These are phyloP conservation scores for Jackrogersella multiformis DNA, from an alignment of 495 filamentous ascomycete species.

Conservation along the genomic window DNA sequence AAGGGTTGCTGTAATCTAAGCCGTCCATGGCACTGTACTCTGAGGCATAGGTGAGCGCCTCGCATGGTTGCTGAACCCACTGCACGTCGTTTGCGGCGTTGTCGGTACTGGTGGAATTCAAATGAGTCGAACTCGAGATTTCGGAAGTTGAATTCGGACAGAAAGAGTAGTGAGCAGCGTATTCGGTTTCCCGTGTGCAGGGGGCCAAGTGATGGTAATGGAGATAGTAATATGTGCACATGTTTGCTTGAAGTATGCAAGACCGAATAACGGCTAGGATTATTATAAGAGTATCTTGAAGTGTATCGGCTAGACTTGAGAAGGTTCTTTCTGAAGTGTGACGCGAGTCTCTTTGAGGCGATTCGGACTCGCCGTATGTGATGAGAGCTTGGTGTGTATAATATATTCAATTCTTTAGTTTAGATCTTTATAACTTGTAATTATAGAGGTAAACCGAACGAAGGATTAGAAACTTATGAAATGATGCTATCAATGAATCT, in stretches of 20 bases:
- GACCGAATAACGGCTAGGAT: not conserved
- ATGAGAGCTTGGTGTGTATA: not conserved
- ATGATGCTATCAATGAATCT: not conserved
- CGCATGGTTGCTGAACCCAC: conserved; percentile 34
- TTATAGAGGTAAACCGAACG: not conserved
- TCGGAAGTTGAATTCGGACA: conserved; percentile 43
- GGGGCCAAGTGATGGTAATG: conserved; percentile 53
- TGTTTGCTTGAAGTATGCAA: conserved; percentile 8
- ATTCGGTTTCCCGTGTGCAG: conserved; percentile 51
- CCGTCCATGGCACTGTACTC: conserved; percentile 43
- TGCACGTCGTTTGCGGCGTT: conserved; percentile 1
- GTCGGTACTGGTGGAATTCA: not conserved
- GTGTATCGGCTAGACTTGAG: not conserved
- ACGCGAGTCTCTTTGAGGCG: not conserved
- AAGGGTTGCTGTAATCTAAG: conserved; percentile 52
- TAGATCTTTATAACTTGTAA: not conserved
- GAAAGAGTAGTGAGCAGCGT: conserved; percentile 53
- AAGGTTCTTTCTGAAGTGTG: not conserved
- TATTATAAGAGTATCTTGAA: not conserved
- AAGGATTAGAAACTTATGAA: not conserved
- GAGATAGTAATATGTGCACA: conserved; percentile 50
- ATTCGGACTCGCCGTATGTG: not conserved
- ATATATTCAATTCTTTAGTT: not conserved
- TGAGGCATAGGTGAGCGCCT: conserved; percentile 28
- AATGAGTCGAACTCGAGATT: not conserved